phyloP scores from a whole-genome alignment of 345 rosid genomes.

The Microthlaspi erraticum region DNA sequence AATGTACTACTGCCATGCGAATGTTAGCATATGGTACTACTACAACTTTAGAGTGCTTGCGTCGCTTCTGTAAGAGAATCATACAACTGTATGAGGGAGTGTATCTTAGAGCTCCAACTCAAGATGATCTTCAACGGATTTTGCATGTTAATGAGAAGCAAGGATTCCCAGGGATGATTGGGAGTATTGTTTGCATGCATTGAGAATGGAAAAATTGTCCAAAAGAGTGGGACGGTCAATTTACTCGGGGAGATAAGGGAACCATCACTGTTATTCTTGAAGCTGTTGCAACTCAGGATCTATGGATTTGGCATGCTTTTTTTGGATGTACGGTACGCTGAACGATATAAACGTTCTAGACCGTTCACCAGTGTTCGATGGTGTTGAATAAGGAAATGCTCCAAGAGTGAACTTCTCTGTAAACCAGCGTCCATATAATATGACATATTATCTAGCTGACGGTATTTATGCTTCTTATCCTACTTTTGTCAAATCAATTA shows the following conservation, averaged over 20 bases:
- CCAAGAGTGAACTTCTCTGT: background rate
- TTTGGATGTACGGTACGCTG: background rate
- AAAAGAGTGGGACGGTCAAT: background rate
- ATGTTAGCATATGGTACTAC: conserved; percentile 9
- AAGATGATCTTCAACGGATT: background rate
- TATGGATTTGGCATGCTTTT: background rate
- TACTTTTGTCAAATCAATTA: background rate
- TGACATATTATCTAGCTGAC: too few relatives aligned
- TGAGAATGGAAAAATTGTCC: background rate
- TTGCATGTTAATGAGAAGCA: background rate
- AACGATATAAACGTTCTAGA: background rate
- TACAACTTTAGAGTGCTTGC: background rate
- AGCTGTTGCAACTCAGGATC: background rate
- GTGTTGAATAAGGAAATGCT: background rate
- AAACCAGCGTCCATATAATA: background rate
- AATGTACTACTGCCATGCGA: background rate
- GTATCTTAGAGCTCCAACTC: background rate
- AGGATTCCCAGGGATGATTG: background rate
- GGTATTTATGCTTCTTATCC: too few relatives aligned
- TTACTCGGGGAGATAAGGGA: background rate
- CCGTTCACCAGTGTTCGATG: background rate
- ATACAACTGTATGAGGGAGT: background rate
- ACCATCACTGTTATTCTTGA: background rate
- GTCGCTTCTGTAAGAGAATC: background rate
- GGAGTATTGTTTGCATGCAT: background rate